phyloP scores from a whole-genome alignment of 2,329 filamentous ascomycete species.

The Ilyonectria mors-panacis region DNA sequence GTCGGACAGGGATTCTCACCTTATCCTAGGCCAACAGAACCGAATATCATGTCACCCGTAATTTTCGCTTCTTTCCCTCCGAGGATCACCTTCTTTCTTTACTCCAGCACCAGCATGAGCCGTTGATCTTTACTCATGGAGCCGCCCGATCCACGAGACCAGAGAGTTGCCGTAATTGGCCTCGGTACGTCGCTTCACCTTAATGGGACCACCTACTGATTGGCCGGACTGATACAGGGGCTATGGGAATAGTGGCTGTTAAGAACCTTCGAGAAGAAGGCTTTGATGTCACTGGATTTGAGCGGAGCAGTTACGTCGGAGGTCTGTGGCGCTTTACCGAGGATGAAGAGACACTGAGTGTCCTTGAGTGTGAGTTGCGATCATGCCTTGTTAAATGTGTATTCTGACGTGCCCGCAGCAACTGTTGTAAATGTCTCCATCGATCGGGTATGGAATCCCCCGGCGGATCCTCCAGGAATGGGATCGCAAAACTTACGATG shows the following conservation, averaged over 20 bases:
- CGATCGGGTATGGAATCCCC: conserved; percentile 33
- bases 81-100: neutral
- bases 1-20: conserved; percentile 9
- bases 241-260: conserved; percentile 56
- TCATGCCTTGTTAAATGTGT: neutral
- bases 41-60: conserved; percentile 15
- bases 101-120: conserved; percentile 7
- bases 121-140: conserved; percentile 14
- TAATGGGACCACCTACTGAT: neutral
- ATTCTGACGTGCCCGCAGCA: conserved; percentile 32
- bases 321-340: conserved; percentile 60
- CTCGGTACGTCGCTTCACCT: conserved; percentile 25
- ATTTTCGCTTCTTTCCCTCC: conserved; percentile 6
- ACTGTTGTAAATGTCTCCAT: conserved; percentile 47
- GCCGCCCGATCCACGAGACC: conserved; percentile 24
- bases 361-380: conserved; percentile 51
- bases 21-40: neutral
- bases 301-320: conserved; percentile 57
- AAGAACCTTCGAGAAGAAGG: conserved; percentile 62
- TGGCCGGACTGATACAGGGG: conserved; percentile 44
- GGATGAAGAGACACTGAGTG: conserved; percentile 52
- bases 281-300: conserved; percentile 61
- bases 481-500: conserved; percentile 25
- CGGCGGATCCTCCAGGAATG: neutral
- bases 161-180: conserved; percentile 36